These are phyloP conservation scores for Tolypocladium album DNA, from an alignment of 2,329 filamentous ascomycete genomes.

Conservation along the genomic window DNA sequence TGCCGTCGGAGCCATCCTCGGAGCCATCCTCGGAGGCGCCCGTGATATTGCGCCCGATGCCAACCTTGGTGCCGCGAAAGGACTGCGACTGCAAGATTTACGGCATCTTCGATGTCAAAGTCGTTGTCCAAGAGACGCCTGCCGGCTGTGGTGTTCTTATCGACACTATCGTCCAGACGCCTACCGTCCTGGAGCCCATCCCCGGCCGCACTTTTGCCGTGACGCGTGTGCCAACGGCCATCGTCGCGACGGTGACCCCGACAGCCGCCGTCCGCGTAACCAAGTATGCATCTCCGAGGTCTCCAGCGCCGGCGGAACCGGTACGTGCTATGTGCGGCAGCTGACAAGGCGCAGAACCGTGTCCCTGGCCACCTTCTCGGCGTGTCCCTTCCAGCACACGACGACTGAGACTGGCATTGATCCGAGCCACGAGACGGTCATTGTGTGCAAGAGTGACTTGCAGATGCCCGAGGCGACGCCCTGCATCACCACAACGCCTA, in stretches of 20 bases:
- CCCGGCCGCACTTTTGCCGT: background rate
- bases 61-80: background rate
- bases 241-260: background rate
- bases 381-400: background rate
- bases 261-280: background rate
- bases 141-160: background rate
- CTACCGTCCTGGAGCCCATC: background rate
- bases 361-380: background rate
- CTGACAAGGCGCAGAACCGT: background rate
- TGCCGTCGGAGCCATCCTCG: too few relatives aligned
- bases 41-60: too few relatives aligned
- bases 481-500: background rate
- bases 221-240: background rate
- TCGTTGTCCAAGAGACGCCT: background rate
- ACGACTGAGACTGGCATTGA: background rate
- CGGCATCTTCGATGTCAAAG: background rate
- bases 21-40: too few relatives aligned
- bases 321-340: background rate
- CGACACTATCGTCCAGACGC: background rate
- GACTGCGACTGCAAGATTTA: background rate
- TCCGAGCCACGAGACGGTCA: background rate
- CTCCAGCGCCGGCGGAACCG: background rate
- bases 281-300: background rate
- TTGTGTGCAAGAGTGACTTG: background rate
- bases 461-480: background rate